Percentiles rank a stretch among this genome's conserved stretches.
These are phyloP conservation scores for Mycena latifolia DNA, from an alignment of 768 basidiomycete genomes.

Conservation along the genomic window DNA sequence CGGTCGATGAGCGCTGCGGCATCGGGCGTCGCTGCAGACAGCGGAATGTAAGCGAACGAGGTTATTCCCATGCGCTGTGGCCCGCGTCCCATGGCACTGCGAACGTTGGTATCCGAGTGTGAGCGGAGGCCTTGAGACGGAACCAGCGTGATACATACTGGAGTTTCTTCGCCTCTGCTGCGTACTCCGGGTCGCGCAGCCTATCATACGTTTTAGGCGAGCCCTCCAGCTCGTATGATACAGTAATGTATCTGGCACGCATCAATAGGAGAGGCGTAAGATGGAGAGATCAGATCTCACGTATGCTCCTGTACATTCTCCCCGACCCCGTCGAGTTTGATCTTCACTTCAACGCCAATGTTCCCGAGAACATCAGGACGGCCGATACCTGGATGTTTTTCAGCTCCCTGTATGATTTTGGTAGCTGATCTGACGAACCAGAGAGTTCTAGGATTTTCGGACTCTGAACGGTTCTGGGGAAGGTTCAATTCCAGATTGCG, in stretches of 20 bases:
- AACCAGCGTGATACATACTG: constrained; percentile 49
- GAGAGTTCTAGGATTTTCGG: constrained; percentile 24
- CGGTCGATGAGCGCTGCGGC: constrained; percentile 9
- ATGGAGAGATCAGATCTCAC: constrained; percentile 13
- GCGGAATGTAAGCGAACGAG: constrained; percentile 44
- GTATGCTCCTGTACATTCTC: constrained; percentile 67
- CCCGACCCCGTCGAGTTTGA: constrained; percentile 57
- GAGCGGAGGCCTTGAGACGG: too few relatives aligned
- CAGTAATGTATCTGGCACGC: constrained; percentile 3
- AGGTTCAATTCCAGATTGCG: neutral
- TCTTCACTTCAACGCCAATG: constrained; percentile 51
- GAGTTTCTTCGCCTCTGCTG: constrained; percentile 45
- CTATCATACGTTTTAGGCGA: constrained; percentile 42
- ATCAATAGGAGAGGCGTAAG: neutral
- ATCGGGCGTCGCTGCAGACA: constrained; percentile 37
- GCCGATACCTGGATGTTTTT: neutral
- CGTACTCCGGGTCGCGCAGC: constrained; percentile 41
- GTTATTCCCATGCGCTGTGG: constrained; percentile 37
- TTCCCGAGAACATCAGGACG: constrained; percentile 46
- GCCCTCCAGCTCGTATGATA: constrained; percentile 29
- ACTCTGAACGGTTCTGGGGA: neutral
- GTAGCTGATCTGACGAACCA: neutral
- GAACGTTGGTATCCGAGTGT: too few relatives aligned
- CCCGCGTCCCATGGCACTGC: constrained; percentile 6
- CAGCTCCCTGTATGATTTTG: neutral